phyloP scores from a whole-genome alignment of 225 moss, liverwort and hornwort species.

The Pleurozium schreberi region DNA sequence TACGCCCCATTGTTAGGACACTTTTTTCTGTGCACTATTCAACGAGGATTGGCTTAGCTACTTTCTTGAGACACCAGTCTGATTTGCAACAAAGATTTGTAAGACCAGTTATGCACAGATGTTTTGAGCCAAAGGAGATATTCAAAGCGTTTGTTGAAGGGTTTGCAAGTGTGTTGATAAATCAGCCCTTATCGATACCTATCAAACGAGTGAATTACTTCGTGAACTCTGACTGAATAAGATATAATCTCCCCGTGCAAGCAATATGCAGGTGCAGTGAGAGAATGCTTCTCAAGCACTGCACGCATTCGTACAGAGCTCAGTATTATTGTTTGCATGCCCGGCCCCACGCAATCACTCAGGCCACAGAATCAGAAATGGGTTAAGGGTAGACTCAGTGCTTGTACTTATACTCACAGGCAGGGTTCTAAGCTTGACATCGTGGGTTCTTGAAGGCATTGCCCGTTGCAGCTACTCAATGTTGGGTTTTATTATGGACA shows the following conservation, averaged over 20 bases:
- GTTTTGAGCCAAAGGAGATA: not conserved
- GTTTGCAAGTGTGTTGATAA: not conserved
- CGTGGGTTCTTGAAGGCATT: not conserved
- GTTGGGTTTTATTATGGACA: not conserved
- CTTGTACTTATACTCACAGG: not conserved
- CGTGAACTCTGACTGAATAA: not conserved
- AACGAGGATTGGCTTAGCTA: not conserved
- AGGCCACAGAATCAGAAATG: not conserved
- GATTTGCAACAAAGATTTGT: not conserved
- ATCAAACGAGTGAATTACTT: not conserved
- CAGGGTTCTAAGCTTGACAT: not conserved
- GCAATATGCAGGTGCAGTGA: not conserved
- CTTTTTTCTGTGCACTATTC: not conserved
- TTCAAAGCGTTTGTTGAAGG: not conserved
- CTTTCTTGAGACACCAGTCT: not conserved
- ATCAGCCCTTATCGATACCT: not conserved
- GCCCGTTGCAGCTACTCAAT: not conserved
- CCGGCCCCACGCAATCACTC: not conserved
- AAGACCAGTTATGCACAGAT: not conserved
- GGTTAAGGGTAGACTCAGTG: not conserved
- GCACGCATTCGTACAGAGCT: not conserved
- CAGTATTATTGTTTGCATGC: not conserved
- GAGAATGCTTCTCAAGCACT: not conserved
- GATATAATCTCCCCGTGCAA: not conserved
- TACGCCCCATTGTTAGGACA: not conserved